phyloP scores from a whole-genome alignment of 2,329 filamentous ascomycete genomes.

The Madurella fahalii region DNA sequence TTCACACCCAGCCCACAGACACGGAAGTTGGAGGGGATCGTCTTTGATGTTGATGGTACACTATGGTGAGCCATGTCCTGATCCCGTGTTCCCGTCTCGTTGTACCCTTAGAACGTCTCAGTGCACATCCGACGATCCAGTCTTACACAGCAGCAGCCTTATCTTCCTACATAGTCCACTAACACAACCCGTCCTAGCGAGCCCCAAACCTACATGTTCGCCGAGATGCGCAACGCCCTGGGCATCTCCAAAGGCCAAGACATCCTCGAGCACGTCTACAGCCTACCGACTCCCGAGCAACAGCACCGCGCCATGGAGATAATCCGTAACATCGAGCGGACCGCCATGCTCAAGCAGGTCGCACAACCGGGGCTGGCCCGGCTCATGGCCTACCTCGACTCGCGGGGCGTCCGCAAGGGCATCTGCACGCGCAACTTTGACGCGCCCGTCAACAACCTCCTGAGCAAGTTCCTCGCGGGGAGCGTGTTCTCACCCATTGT shows the following conservation, averaged over 20 bases:
- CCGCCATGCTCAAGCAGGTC: conserved; percentile 73
- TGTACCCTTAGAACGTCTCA: not conserved
- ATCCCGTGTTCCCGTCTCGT: too few species aligned
- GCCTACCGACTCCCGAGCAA: conserved; percentile 56
- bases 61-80: conserved; percentile 61
- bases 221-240: conserved; percentile 73
- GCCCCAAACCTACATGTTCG: conserved; percentile 95
- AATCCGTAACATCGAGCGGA: conserved; percentile 74
- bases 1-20: conserved; percentile 30
- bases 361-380: conserved; percentile 74
- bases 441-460: conserved; percentile 67
- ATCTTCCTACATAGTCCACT: not conserved
- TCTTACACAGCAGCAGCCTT: too few species aligned
- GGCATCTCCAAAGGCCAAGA: conserved; percentile 69
- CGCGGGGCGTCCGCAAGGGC: conserved; percentile 63
- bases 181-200: conserved; percentile 48
- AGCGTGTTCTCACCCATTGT: conserved; percentile 73
- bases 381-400: conserved; percentile 80
- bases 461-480: conserved; percentile 67
- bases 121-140: not conserved
- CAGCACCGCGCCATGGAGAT: conserved; percentile 65
- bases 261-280: conserved; percentile 84
- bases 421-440: conserved; percentile 96
- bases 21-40: conserved; percentile 53
- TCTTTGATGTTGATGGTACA: conserved; percentile 96